Evolutionary conservation across 495 filamentous ascomycete genomes (phyloP).

Genomic region (Extremus antarcticus): DNA sequence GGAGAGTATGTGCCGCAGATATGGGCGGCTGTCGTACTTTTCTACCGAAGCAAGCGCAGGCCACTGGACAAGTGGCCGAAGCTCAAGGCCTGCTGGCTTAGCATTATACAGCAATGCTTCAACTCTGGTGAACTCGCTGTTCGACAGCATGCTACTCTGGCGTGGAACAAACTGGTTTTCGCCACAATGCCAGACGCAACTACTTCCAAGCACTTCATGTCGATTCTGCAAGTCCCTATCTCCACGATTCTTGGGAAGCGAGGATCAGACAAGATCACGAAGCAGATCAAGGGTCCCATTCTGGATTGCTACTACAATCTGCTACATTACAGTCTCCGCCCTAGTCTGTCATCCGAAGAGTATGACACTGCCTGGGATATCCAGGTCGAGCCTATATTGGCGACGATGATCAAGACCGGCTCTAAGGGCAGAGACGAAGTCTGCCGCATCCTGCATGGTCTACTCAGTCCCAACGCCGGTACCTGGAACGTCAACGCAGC

Average conservation of each 20-base stretch:
- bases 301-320: conserved; percentile 64
- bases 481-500: conserved; percentile 65
- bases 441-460: conserved; percentile 51
- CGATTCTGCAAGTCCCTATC: conserved; percentile 60
- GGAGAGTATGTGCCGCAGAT: conserved; percentile 67
- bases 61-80: conserved; percentile 62
- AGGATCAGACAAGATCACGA: conserved; percentile 43
- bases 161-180: conserved; percentile 77
- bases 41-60: conserved; percentile 52
- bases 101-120: conserved; percentile 70
- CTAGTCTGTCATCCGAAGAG: conserved; percentile 47
- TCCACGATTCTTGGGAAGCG: conserved; percentile 57
- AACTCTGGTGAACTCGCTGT: conserved; percentile 63
- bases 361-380: conserved; percentile 72
- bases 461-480: conserved; percentile 54
- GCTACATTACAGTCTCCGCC: conserved; percentile 76
- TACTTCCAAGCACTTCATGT: conserved; percentile 47
- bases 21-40: conserved; percentile 71
- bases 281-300: conserved; percentile 47
- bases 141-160: conserved; percentile 64
- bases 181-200: conserved; percentile 50
- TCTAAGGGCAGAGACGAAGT: conserved; percentile 28
- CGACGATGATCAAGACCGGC: conserved; percentile 30
- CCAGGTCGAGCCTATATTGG: conserved; percentile 50
- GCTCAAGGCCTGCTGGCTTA: conserved; percentile 54